Evolutionary conservation across 129 eudicot genomes (phyloP).

Genomic region (Flaveria linearis): DNA sequence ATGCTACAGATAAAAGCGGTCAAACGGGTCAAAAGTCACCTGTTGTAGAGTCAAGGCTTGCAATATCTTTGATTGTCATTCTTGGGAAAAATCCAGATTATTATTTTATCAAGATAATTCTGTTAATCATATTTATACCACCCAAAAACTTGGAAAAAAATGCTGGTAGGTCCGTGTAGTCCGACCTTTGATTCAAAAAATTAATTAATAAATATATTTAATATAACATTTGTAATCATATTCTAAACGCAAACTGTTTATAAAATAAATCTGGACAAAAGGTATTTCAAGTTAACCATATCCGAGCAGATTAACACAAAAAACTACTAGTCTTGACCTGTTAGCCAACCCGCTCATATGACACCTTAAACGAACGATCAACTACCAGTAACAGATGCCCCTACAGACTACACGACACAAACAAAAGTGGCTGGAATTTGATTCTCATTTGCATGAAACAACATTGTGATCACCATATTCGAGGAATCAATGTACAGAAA

Average conservation of each 20-base stretch:
- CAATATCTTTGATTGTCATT: neutral
- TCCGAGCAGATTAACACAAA: neutral
- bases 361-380: neutral
- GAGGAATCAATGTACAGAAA: neutral
- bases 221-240: neutral
- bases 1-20: neutral
- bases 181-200: neutral
- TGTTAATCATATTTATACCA: neutral
- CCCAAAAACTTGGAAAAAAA: neutral
- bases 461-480: constrained; percentile 22
- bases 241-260: neutral
- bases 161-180: neutral
- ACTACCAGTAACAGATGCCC: neutral
- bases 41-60: too few relatives aligned
- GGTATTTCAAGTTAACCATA: neutral
- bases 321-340: neutral
- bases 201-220: neutral
- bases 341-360: neutral
- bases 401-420: constrained; percentile 1
- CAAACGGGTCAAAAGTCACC: neutral
- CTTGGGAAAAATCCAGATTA: too few relatives aligned
- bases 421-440: constrained; percentile 22
- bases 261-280: neutral
- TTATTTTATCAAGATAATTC: neutral
- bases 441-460: constrained; percentile 29